Conservation (phyloP, 495 filamentous ascomycete genomes). For the Penicillium waksmanii region DNA sequence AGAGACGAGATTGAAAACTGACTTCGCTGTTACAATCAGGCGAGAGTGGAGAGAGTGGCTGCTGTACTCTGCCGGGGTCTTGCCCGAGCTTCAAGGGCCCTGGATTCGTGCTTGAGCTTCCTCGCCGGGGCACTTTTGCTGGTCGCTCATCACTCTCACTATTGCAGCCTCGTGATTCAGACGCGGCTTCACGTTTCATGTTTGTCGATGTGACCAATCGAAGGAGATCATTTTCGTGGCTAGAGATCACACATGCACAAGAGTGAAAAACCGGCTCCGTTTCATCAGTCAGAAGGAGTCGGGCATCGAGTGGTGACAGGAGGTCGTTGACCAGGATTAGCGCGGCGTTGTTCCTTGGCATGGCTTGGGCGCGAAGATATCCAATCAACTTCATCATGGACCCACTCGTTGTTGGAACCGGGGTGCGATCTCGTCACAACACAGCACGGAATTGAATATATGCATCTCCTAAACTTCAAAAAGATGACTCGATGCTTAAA, state of each 20-base stretch:
- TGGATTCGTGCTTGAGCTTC: conserved; percentile 8
- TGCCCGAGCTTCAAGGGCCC: conserved; percentile 6
- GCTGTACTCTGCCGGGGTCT: conserved; percentile 3
- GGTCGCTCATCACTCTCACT: conserved; percentile 7
- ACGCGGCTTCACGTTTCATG: conserved; percentile 12
- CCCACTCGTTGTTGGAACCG: not conserved
- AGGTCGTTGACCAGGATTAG: not conserved
- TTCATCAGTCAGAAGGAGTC: not conserved
- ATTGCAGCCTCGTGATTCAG: conserved; percentile 8
- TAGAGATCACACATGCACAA: not conserved
- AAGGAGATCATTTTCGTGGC: conserved; percentile 5
- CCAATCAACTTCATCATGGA: conserved; percentile 1
- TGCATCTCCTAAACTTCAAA: not conserved
- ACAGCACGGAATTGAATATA: not conserved
- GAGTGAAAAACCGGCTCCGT: not conserved
- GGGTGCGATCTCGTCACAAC: not conserved
- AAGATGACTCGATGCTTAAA: not conserved
- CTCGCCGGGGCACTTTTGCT: conserved; percentile 9
- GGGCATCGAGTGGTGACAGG: not conserved
- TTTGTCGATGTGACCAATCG: not conserved
- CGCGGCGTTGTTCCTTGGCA: not conserved
- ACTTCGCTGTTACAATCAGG: not conserved
- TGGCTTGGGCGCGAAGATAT: not conserved
- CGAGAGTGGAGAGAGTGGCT: conserved; percentile 7
- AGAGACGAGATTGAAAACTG: not conserved